phyloP scores from a whole-genome alignment of 2,329 filamentous ascomycete genomes.

The Cercospora berteroae region DNA sequence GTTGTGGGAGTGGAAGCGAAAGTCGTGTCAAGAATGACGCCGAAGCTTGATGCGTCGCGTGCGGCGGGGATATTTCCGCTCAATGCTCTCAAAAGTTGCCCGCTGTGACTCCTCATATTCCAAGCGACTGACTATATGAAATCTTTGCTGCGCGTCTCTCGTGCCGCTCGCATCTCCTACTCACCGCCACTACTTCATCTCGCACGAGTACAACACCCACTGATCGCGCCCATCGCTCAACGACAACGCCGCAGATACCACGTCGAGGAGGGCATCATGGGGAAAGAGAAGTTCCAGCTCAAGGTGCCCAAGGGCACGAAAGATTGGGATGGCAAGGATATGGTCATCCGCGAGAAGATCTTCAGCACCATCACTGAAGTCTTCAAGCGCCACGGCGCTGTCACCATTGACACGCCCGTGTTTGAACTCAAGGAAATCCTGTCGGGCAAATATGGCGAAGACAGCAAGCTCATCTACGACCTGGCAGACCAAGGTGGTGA shows the following conservation, averaged over 20 bases:
- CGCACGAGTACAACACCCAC: not conserved
- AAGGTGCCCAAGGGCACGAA: constrained; percentile 91
- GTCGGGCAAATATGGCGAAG: constrained; percentile 87
- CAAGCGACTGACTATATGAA: constrained; percentile 20
- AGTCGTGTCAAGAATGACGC: not conserved
- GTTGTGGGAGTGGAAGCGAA: not conserved
- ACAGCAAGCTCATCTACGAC: constrained; percentile 89
- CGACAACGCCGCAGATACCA: not conserved
- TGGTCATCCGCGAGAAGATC: constrained; percentile 78
- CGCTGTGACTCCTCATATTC: not conserved
- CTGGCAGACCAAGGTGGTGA: constrained; percentile 85
- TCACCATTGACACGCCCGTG: constrained; percentile 76
- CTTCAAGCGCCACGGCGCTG: constrained; percentile 80
- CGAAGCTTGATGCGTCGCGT: constrained; percentile 4
- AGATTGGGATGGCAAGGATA: constrained; percentile 77
- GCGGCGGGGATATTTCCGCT: constrained; percentile 3
- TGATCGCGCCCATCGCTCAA: not conserved
- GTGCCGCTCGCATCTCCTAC: constrained; percentile 6
- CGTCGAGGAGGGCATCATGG: constrained; percentile 42
- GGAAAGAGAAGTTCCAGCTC: constrained; percentile 56
- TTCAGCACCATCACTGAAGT: constrained; percentile 72
- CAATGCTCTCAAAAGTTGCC: constrained; percentile 3
- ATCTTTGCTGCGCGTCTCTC: constrained; percentile 13
- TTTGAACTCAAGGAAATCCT: constrained; percentile 87
- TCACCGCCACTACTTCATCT: not conserved